A percentile compares a stretch with the other conserved stretches of the same genome.
phyloP scores from a whole-genome alignment of 2,329 filamentous ascomycete species.

The Fusarium caatingaense region DNA sequence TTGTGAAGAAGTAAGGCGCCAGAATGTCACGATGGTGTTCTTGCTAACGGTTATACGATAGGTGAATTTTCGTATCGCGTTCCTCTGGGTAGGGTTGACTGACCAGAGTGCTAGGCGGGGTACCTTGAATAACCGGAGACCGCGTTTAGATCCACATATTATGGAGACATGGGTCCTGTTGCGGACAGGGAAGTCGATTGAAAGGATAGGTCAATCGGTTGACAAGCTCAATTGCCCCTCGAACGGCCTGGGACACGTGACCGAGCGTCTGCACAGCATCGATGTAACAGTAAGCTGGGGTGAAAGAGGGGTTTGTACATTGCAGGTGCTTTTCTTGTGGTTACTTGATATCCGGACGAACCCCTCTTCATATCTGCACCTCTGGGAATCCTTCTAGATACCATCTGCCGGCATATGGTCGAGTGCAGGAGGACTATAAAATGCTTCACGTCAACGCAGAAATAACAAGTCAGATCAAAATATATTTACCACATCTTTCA shows the following conservation, averaged over 20 bases:
- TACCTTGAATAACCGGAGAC: too few species aligned
- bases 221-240: too few species aligned
- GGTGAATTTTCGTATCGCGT: too few species aligned
- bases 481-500: accelerated
- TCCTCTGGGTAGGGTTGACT: too few species aligned
- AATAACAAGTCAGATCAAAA: not conserved
- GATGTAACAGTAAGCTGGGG: not conserved
- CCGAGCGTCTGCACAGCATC: accelerated
- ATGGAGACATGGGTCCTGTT: too few species aligned
- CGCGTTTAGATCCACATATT: too few species aligned
- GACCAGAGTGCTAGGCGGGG: too few species aligned
- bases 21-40: accelerated
- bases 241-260: not conserved
- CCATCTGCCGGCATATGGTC: not conserved
- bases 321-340: not conserved
- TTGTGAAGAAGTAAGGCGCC: too few species aligned
- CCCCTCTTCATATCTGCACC: not conserved
- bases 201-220: too few species aligned
- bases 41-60: not conserved
- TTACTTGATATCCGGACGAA: not conserved
- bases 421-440: not conserved
- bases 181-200: too few species aligned
- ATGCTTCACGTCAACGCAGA: not conserved
- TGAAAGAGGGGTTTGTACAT: not conserved
- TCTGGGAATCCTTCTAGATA: too few species aligned